Percentiles rank a stretch among this genome's conserved stretches.
These are phyloP conservation scores for Carex scoparia DNA, from an alignment of 176 grass and related monocot species.

Conservation along the genomic window DNA sequence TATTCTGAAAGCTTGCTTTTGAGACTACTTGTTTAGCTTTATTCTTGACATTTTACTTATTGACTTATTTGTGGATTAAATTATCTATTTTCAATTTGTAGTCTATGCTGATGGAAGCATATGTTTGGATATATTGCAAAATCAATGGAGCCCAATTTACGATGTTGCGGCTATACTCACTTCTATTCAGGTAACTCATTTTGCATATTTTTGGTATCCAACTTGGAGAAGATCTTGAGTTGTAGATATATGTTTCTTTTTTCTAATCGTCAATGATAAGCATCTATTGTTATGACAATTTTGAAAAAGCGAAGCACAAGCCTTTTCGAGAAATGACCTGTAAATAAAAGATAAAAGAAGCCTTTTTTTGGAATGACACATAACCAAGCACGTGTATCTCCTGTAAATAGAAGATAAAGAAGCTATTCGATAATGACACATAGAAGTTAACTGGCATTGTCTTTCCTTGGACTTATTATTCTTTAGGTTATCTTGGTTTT, in stretches of 20 bases:
- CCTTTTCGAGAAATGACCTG: not conserved
- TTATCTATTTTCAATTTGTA: constrained; percentile 25
- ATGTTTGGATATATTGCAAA: constrained; percentile 98
- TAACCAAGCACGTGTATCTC: not conserved
- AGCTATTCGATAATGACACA: not conserved
- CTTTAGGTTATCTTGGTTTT: not conserved
- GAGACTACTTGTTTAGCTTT: constrained; percentile 4
- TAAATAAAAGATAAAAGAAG: constrained; percentile 4
- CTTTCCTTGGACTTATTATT: not conserved
- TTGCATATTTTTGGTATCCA: not conserved
- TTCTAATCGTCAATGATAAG: not conserved
- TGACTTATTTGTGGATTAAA: not conserved
- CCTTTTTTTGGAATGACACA: not conserved
- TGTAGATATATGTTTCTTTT: not conserved
- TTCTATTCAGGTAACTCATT: constrained; percentile 76
- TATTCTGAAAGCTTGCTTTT: constrained; percentile 19
- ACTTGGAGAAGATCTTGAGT: not conserved
- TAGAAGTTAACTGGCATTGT: not conserved
- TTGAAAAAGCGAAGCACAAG: not conserved
- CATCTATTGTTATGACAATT: not conserved
- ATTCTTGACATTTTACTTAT: constrained; percentile 23
- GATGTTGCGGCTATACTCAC: constrained; percentile 99
- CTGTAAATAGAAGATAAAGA: not conserved
- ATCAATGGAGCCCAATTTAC: constrained; percentile 99
- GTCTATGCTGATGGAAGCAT: constrained; percentile 99